These are phyloP conservation scores for Auricularia heimuer DNA, from an alignment of 768 basidiomycete genomes.

Conservation along the genomic window DNA sequence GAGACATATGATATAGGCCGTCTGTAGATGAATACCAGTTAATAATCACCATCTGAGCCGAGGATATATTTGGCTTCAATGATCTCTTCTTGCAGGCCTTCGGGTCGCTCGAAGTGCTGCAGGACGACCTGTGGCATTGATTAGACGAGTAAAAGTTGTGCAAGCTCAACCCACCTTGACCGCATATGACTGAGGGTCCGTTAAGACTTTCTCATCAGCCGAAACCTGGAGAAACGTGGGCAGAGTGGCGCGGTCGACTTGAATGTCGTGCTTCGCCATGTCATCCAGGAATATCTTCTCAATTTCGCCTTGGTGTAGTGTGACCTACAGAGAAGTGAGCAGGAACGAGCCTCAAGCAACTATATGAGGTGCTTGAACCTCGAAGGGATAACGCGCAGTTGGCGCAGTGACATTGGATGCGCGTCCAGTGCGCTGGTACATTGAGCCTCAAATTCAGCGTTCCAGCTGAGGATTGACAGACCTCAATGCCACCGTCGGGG, in stretches of 20 bases:
- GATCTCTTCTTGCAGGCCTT: slow-evolving; percentile 31
- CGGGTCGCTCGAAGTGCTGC: not conserved
- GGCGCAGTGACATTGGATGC: slow-evolving; percentile 52
- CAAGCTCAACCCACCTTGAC: slow-evolving; percentile 6
- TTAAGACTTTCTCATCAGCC: slow-evolving; percentile 14
- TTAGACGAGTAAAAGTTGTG: no score
- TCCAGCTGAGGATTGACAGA: slow-evolving; percentile 13
- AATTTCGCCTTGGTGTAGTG: slow-evolving; percentile 31
- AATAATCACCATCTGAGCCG: slow-evolving; percentile 53
- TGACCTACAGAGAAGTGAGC: slow-evolving; percentile 7
- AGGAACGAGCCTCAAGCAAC: not conserved
- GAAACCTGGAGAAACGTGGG: slow-evolving; percentile 17
- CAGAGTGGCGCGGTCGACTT: slow-evolving; percentile 18
- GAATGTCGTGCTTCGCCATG: slow-evolving; percentile 10
- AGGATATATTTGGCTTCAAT: slow-evolving; percentile 67
- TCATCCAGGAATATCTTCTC: slow-evolving; percentile 10
- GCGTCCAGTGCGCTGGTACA: slow-evolving; percentile 46
- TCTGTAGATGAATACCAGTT: no score
- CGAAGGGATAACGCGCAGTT: slow-evolving; percentile 61
- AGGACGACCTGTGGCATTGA: slow-evolving; percentile 5
- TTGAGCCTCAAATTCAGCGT: not conserved
- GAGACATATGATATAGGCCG: no score
- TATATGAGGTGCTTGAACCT: slow-evolving; percentile 27
- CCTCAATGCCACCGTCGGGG: slow-evolving; percentile 51
- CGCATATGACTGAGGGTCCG: slow-evolving; percentile 16